These are phyloP conservation scores for Luffa aegyptiaca DNA, from an alignment of 306 rosid genomes.

Conservation along the genomic window DNA sequence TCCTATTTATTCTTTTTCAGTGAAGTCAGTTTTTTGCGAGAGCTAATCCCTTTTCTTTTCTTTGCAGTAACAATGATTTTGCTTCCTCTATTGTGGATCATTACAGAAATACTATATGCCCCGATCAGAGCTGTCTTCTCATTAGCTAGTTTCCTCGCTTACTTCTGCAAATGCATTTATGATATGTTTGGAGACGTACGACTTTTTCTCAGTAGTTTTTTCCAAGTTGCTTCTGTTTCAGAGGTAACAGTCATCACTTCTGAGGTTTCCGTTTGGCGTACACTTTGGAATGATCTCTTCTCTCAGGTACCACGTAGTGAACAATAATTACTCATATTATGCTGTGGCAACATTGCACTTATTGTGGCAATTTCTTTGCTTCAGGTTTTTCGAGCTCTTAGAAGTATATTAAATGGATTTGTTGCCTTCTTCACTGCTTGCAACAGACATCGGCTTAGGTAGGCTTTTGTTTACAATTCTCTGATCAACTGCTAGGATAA, in stretches of 20 bases:
- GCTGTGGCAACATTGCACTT: background rate
- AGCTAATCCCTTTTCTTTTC: background rate
- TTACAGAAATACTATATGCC: slow-evolving; percentile 58
- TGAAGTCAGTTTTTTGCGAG: background rate
- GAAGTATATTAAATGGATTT: slow-evolving; percentile 75
- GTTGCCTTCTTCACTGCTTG: slow-evolving; percentile 84
- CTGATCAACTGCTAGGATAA: background rate
- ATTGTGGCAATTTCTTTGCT: background rate
- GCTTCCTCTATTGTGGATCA: slow-evolving; percentile 58
- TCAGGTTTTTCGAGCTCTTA: slow-evolving; percentile 86
- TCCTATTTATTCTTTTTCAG: slow-evolving; percentile 1
- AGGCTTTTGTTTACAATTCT: slow-evolving; percentile 5
- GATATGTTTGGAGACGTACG: slow-evolving; percentile 34
- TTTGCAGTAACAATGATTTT: slow-evolving; percentile 51
- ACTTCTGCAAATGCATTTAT: slow-evolving; percentile 21
- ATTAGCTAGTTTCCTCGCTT: slow-evolving; percentile 33
- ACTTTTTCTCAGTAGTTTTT: slow-evolving; percentile 42
- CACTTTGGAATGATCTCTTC: slow-evolving; percentile 92
- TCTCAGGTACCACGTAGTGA: slow-evolving; percentile 49
- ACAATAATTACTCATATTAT: background rate
- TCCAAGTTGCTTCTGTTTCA: slow-evolving; percentile 61
- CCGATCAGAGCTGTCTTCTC: slow-evolving; percentile 51
- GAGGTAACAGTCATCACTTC: slow-evolving; percentile 43
- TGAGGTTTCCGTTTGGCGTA: slow-evolving; percentile 78
- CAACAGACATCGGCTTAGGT: slow-evolving; percentile 98